phyloP scores from a whole-genome alignment of 1,284 basidiomycete genomes.

The Fistulina hepatica region DNA sequence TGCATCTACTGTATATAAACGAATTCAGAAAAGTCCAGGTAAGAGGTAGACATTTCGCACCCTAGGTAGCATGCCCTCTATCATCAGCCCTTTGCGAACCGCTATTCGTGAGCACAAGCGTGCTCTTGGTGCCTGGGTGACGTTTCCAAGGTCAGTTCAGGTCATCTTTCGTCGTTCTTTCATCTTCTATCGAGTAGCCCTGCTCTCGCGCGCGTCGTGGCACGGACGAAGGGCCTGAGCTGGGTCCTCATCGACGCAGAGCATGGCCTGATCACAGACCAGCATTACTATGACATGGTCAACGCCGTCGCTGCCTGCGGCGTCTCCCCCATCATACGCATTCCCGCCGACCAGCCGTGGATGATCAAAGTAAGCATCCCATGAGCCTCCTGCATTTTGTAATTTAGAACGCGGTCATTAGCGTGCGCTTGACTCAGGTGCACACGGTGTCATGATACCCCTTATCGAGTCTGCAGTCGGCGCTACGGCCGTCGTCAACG shows the following conservation, averaged over 20 bases:
- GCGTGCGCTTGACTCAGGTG: slow-evolving; percentile 22
- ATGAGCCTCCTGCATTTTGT: background rate
- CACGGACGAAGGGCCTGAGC: slow-evolving; percentile 16
- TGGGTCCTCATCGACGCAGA: slow-evolving; percentile 22
- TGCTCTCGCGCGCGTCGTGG: slow-evolving; percentile 18
- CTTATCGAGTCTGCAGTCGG: slow-evolving; percentile 21
- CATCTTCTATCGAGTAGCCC: slow-evolving; percentile 12
- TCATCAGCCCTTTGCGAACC: slow-evolving; percentile 18
- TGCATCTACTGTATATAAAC: no score
- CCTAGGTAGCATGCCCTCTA: no score
- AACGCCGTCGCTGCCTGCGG: slow-evolving; percentile 18
- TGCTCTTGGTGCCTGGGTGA: slow-evolving; percentile 20
- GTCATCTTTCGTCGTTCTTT: background rate
- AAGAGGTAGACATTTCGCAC: no score
- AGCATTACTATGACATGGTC: slow-evolving; percentile 19
- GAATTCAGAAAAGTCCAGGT: no score
- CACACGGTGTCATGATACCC: slow-evolving; percentile 24
- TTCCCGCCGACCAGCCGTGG: slow-evolving; percentile 21
- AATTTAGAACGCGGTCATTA: slow-evolving; percentile 1
- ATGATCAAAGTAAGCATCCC: slow-evolving; percentile 19
- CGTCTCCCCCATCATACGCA: slow-evolving; percentile 20
- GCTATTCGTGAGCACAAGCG: slow-evolving; percentile 14
- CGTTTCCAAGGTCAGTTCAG: slow-evolving; percentile 18
- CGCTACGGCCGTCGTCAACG: slow-evolving; percentile 20
- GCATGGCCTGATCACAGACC: slow-evolving; percentile 21